These are phyloP conservation scores for Auricularia heimuer DNA, from an alignment of 768 basidiomycete species.

Conservation along the genomic window DNA sequence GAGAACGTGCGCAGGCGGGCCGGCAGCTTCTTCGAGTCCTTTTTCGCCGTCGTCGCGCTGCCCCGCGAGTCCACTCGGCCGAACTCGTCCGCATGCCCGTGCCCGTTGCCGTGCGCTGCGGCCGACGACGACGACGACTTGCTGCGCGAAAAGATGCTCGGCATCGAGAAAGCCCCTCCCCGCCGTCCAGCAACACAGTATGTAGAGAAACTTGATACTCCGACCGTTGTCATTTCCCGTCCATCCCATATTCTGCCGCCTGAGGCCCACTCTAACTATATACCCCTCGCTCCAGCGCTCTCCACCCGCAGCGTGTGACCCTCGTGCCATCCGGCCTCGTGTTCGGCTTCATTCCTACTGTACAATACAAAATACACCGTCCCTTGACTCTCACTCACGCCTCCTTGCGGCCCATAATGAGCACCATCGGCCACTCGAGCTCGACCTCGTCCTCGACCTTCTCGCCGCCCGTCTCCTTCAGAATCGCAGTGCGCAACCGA, in stretches of 20 bases:
- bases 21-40: background rate
- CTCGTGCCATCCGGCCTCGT: too few relatives aligned
- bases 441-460: constrained; percentile 21
- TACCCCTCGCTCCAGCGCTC: background rate
- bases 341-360: background rate
- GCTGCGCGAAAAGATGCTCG: background rate
- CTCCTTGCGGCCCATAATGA: background rate
- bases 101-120: background rate
- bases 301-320: too few relatives aligned
- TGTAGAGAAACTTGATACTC: too few relatives aligned
- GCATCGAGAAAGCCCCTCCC: background rate
- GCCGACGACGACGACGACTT: background rate
- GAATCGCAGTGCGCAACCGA: constrained; percentile 32
- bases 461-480: constrained; percentile 16
- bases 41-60: background rate
- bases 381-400: background rate
- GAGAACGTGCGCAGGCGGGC: constrained; percentile 2
- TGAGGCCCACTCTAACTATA: background rate
- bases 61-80: constrained; percentile 1
- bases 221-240: too few relatives aligned
- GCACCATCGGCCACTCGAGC: constrained; percentile 31
- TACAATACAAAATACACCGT: background rate
- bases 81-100: background rate
- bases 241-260: background rate
- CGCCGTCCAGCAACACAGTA: too few relatives aligned